phyloP scores from a whole-genome alignment of 345 rosid species.

The Trapa incisa region DNA sequence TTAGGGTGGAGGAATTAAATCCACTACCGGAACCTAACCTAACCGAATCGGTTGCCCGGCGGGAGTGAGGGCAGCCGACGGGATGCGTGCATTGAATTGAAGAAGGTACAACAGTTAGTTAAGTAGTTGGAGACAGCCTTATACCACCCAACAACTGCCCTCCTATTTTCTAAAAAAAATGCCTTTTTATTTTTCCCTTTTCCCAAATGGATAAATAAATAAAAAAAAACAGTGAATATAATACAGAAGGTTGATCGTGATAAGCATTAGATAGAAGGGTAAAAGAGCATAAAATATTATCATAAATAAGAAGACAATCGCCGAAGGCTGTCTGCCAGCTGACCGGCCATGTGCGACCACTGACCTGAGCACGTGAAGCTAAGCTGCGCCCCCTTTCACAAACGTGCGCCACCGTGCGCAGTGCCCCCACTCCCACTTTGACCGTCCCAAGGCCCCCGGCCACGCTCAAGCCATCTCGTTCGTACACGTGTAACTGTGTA shows the following conservation, averaged over 20 bases:
- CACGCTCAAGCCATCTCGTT: too few relatives aligned
- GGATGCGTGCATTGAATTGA: neutral
- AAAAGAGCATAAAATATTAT: too few relatives aligned
- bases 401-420: conserved; percentile 4
- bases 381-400: conserved; percentile 3
- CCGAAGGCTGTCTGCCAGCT: too few relatives aligned
- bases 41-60: neutral
- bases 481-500: too few relatives aligned
- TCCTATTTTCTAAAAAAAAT: neutral
- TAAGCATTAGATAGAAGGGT: too few relatives aligned
- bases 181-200: too few relatives aligned
- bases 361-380: conserved; percentile 1
- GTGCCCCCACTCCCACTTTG: conserved; percentile 3
- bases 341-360: conserved; percentile 1
- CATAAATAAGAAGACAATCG: too few relatives aligned
- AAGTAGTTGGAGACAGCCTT: neutral
- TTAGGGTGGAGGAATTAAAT: too few relatives aligned
- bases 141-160: neutral
- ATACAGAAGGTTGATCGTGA: too few relatives aligned
- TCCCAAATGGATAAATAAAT: too few relatives aligned
- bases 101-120: neutral
- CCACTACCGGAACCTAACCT: neutral
- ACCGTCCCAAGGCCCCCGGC: too few relatives aligned
- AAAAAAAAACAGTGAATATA: too few relatives aligned
- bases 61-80: neutral